Evolutionary conservation across 2,329 filamentous ascomycete genomes (phyloP).

Genomic region (Colletotrichum phormii): DNA sequence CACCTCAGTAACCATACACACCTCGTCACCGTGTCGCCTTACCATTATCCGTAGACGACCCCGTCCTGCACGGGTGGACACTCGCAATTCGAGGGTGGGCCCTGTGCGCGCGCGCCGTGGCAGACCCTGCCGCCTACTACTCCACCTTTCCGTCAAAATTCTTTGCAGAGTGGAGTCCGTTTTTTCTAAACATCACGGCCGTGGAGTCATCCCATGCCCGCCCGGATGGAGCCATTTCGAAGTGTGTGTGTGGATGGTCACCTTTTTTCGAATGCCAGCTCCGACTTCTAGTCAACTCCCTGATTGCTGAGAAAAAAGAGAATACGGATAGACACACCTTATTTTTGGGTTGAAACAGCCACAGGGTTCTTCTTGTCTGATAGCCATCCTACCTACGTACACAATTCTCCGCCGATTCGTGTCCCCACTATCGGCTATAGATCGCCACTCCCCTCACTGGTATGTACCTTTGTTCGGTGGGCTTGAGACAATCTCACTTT

Average conservation of each 20-base stretch:
- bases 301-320: neutral
- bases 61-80: neutral
- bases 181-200: conserved; percentile 14
- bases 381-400: neutral
- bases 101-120: neutral
- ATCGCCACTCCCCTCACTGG: conserved; percentile 23
- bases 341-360: conserved; percentile 13
- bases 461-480: conserved; percentile 7
- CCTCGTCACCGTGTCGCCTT: conserved; percentile 2
- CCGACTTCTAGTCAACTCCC: neutral
- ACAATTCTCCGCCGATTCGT: conserved; percentile 20
- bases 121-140: conserved; percentile 22
- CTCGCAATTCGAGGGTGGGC: neutral
- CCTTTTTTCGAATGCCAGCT: conserved; percentile 1
- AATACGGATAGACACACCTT: conserved; percentile 9
- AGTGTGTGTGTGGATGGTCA: conserved; percentile 11
- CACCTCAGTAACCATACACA: neutral
- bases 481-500: conserved; percentile 25
- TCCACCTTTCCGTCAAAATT: conserved; percentile 36
- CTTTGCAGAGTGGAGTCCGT: conserved; percentile 33
- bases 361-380: conserved; percentile 27
- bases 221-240: conserved; percentile 22
- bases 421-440: conserved; percentile 25
- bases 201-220: conserved; percentile 29
- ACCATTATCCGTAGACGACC: conserved; percentile 4